phyloP scores from a whole-genome alignment of 495 filamentous ascomycete species.

The Apiosordaria backusii region DNA sequence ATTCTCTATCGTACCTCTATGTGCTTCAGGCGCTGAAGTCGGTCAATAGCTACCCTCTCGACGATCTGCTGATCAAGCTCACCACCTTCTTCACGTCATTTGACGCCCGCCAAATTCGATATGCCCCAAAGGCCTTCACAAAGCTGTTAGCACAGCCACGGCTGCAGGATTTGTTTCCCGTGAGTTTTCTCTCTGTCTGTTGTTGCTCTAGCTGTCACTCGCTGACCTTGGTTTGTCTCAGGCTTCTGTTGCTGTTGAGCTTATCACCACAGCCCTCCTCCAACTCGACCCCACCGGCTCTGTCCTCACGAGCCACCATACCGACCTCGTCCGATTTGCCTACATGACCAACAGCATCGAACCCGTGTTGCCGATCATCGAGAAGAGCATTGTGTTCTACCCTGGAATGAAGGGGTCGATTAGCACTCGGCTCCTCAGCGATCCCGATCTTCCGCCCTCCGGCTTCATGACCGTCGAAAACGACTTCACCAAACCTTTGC shows the following conservation, averaged over 20 bases:
- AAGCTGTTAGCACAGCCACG: constrained; percentile 21
- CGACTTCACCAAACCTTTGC: constrained; percentile 57
- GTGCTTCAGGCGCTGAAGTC: constrained; percentile 27
- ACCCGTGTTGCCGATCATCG: constrained; percentile 60
- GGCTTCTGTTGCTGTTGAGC: constrained; percentile 58
- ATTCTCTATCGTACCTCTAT: constrained; percentile 45
- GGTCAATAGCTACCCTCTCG: constrained; percentile 10
- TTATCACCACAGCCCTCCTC: constrained; percentile 63
- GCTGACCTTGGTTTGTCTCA: constrained; percentile 13
- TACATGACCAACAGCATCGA: constrained; percentile 48
- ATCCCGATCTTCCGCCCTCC: constrained; percentile 32
- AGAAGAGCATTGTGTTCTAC: constrained; percentile 65
- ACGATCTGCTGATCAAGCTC: constrained; percentile 33
- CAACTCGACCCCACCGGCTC: constrained; percentile 67
- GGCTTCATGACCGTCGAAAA: constrained; percentile 55
- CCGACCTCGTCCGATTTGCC: constrained; percentile 59
- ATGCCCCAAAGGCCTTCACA: constrained; percentile 32
- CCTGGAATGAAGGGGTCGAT: constrained; percentile 43
- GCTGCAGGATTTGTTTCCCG: constrained; percentile 34
- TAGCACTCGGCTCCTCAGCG: constrained; percentile 29
- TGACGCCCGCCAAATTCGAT: constrained; percentile 46
- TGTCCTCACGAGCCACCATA: constrained; percentile 66
- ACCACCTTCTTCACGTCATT: constrained; percentile 43
- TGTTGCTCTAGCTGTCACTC: not conserved
- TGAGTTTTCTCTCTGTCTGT: constrained; percentile 18